Evolutionary conservation across 1,139 yeast genomes (phyloP), one percentile per base, ranked within the genome.

Genomic region (Pichia kudriavzevii): DNA sequence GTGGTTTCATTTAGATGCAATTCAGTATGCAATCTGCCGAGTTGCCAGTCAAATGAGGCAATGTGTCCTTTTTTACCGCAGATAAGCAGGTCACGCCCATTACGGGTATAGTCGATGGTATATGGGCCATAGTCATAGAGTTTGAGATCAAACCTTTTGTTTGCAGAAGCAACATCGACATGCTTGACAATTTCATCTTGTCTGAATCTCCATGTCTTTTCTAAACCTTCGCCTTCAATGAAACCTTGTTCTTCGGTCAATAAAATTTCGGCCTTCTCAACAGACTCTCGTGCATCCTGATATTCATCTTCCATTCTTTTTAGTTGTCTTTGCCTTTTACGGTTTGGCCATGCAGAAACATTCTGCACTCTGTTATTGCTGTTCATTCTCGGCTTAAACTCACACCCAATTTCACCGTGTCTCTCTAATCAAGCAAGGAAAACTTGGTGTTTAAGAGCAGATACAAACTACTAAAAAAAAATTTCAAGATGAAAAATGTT

Each of bases 31-130:
- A 91, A 62, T 30, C 64, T 66, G 10, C 98, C 97, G 30, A 78
- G 75, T 55, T 94, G 75, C 97, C 98, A 93, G 60, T 93, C 96
- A 65, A 93, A 79, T 4, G 94, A 75, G 0, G 98, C 97, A 36
- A 93, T 77, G 64, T 93, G 98, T 3, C 99, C 99, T 55, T 85
- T 87, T 32, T 67, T 66, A 13, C 99, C 98, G 10, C 91, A 94
- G 22, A 93, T 64, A 33, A 93, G 67, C 36, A 93, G 59, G 45
- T 79, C 80, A 44, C 95, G 75, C 36, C 99, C 98, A 49, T 85
- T 85, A 56, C 93, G 67, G 4, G 91, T 72, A 56, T 80, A 91
- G 56, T 88, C 91, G 14, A 83, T 55, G 9, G 68, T 63, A 55
- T 93, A 93, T 1, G 98, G 96, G 0, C 98, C 98, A 55, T 79